Percentiles rank a stretch among this genome's conserved stretches.
Evolutionary conservation across 805 yeast species (phyloP).

Genomic region (Yamadazyma nakazawae): DNA sequence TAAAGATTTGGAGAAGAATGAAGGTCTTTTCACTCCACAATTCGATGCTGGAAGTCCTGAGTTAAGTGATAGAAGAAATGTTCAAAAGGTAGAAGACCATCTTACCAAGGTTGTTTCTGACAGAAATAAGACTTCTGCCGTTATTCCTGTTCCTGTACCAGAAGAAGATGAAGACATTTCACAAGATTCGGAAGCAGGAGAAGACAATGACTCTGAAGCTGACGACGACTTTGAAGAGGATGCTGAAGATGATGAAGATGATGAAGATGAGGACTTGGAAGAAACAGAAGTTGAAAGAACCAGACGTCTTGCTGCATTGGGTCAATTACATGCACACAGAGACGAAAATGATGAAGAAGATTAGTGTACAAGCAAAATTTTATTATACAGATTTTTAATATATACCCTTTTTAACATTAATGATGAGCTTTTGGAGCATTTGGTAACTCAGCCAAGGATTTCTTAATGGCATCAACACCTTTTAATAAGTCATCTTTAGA

Average conservation of each 20-base stretch:
- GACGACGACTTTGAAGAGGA: conserved; percentile 16
- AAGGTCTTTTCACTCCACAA: conserved; percentile 11
- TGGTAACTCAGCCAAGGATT: conserved; percentile 55
- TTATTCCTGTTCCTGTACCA: conserved; percentile 9
- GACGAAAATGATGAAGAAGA: conserved; percentile 51
- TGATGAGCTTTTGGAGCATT: conserved; percentile 47
- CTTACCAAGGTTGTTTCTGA: conserved; percentile 2
- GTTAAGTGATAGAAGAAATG: conserved; percentile 2
- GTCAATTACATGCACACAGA: conserved; percentile 38
- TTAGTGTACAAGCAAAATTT: conserved; percentile 3
- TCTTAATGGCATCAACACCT: conserved; percentile 73
- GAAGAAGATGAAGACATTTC: conserved; percentile 6
- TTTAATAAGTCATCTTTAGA: conserved; percentile 78
- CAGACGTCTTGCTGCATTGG: conserved; percentile 60
- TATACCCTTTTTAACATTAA: conserved; percentile 19
- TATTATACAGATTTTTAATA: background rate
- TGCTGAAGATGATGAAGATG: conserved; percentile 19
- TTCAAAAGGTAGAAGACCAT: conserved; percentile 6
- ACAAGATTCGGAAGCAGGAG: conserved; percentile 2
- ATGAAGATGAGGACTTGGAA: conserved; percentile 22
- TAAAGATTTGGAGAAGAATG: conserved; percentile 8
- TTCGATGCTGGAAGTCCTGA: conserved; percentile 12
- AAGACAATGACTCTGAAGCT: conserved; percentile 13
- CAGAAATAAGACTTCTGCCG: background rate
- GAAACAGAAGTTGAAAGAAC: conserved; percentile 68